Evolutionary conservation across 2,329 filamentous ascomycete genomes (phyloP).

Genomic region (Colletotrichum melonis): DNA sequence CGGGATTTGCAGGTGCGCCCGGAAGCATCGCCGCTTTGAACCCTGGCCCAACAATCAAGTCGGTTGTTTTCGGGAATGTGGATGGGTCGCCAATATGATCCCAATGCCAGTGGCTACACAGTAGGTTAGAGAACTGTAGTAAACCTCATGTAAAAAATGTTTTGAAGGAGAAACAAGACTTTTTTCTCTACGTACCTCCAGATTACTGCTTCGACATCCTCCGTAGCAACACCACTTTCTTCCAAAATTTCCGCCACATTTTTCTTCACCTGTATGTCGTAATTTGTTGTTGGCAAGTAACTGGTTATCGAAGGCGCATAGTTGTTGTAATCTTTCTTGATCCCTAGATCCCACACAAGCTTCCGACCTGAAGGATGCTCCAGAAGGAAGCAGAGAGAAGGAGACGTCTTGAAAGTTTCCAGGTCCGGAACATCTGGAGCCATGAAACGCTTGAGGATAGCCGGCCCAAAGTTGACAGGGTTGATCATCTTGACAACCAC

Average conservation of each 20-base stretch:
- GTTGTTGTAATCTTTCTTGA: not conserved
- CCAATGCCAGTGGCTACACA: not conserved
- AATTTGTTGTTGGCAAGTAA: not conserved
- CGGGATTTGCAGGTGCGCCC: not conserved
- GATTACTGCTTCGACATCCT: not conserved
- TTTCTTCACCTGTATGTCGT: not conserved
- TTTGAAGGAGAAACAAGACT: not conserved
- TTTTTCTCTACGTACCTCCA: not conserved
- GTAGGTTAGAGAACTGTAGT: not conserved
- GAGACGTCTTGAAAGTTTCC: constrained; percentile 44
- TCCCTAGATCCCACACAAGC: constrained; percentile 43
- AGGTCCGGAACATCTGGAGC: constrained; percentile 48
- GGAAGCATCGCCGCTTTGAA: not conserved
- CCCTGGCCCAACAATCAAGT: not conserved
- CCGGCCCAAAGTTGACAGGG: constrained; percentile 52
- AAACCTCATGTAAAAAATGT: not conserved
- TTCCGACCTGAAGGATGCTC: constrained; percentile 44
- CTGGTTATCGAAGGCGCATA: not conserved
- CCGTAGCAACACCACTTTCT: not conserved
- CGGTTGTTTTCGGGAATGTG: not conserved
- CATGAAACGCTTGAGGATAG: constrained; percentile 52
- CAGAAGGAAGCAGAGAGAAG: constrained; percentile 44
- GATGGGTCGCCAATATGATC: not conserved
- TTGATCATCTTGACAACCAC: constrained; percentile 48
- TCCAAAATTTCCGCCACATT: not conserved